Evolutionary conservation across 1,284 basidiomycete species (phyloP).

Genomic region (Hymenochaete sp.): DNA sequence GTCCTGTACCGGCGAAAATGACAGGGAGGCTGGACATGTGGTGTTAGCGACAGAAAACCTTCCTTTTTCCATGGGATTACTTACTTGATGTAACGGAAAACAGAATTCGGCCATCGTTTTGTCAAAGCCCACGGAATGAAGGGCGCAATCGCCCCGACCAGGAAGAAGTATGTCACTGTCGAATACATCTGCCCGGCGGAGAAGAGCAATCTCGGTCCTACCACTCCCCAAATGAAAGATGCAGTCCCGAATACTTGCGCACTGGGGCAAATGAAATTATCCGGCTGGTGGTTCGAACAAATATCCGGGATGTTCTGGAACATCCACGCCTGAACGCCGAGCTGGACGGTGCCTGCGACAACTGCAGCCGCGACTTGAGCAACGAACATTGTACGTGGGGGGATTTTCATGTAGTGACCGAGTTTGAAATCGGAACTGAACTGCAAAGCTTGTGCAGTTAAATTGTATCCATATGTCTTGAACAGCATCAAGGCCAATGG

Average conservation of each 20-base stretch:
- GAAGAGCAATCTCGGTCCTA: conserved; percentile 28
- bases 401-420: conserved; percentile 28
- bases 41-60: neutral
- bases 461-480: conserved; percentile 33
- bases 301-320: conserved; percentile 27
- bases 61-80: conserved; percentile 11
- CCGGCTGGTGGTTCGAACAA: conserved; percentile 18
- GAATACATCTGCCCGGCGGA: conserved; percentile 20
- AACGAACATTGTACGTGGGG: conserved; percentile 28
- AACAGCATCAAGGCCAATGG: conserved; percentile 39
- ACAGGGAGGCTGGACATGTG: conserved; percentile 34
- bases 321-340: conserved; percentile 30
- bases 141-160: conserved; percentile 43
- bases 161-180: conserved; percentile 43
- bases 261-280: conserved; percentile 36
- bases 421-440: conserved; percentile 31
- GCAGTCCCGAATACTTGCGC: conserved; percentile 33
- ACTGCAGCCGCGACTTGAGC: conserved; percentile 33
- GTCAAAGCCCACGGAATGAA: conserved; percentile 32
- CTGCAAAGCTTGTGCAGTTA: conserved; percentile 28
- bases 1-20: conserved; percentile 42
- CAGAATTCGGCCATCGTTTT: conserved; percentile 35
- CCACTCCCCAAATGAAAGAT: conserved; percentile 29
- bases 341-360: conserved; percentile 27
- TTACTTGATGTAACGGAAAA: conserved; percentile 39